Percentiles rank a stretch among this genome's conserved stretches.
These are phyloP conservation scores for Hypoxylon fragiforme DNA, from an alignment of 495 filamentous ascomycete genomes.

Conservation along the genomic window DNA sequence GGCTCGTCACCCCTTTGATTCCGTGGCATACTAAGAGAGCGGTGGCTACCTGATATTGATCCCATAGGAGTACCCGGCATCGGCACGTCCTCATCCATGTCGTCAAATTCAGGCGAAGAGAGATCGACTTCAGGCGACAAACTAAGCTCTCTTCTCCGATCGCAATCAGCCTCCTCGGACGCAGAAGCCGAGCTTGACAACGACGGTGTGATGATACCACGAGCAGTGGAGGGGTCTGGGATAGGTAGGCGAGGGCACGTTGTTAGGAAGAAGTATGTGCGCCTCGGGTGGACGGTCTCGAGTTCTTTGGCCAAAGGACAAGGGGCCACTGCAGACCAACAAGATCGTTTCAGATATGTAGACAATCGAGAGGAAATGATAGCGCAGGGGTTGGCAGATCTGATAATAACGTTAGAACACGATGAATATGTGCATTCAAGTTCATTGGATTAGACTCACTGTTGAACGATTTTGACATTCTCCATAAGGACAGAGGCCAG, in stretches of 20 bases:
- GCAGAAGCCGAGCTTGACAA: conserved; percentile 71
- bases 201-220: conserved; percentile 77
- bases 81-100: conserved; percentile 63
- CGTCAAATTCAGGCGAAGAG: conserved; percentile 83
- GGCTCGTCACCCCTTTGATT: conserved; percentile 76
- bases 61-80: conserved; percentile 59
- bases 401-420: conserved; percentile 45
- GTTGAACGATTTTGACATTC: conserved; percentile 81
- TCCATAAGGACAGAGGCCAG: conserved; percentile 78
- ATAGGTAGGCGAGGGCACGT: conserved; percentile 81
- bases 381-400: conserved; percentile 92
- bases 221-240: conserved; percentile 67
- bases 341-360: conserved; percentile 80
- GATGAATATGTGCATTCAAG: background rate
- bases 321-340: conserved; percentile 76
- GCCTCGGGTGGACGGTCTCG: conserved; percentile 86
- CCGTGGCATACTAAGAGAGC: conserved; percentile 50
- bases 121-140: conserved; percentile 93
- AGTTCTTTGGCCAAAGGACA: conserved; percentile 93
- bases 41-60: conserved; percentile 59
- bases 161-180: conserved; percentile 70
- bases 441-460: conserved; percentile 61
- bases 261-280: conserved; percentile 94
- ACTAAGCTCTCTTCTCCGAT: conserved; percentile 74
- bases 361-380: conserved; percentile 92